Base-by-base conservation (phyloP, 2,329 filamentous ascomycete genomes). In the Pestalotiopsis sp. region DNA sequence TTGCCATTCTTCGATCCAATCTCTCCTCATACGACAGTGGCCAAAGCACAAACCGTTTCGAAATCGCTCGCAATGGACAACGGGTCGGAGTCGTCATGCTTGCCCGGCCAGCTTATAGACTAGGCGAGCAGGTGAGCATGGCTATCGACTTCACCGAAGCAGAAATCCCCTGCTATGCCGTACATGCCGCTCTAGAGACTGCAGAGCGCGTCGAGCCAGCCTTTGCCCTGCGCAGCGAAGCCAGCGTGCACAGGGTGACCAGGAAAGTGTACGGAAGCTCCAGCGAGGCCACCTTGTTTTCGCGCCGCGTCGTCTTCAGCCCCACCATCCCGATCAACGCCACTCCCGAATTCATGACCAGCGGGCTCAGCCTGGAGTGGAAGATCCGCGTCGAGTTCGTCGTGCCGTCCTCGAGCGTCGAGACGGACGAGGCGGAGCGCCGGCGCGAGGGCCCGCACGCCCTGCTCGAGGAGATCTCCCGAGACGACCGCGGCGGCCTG, bases 271-370 rank as follows among this genome's bases (percentile, higher is more conserved):
- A 97, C 78, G 92, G 91, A 0, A 90, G 90, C 12, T 89, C 90
- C 38, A 93, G 93, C 27, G 94, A 97, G 78, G 94, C 93, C 39
- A 92, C 93, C 0, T 84, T 98, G 3, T 98, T 92, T 78, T 90
- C 94, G 2, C 88, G 92, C 7, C 87, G 94, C 64, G 86, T 95
- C 25, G 89, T 93, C 6, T 98, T 98, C 75, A 91, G 86, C 9
- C 92, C 94, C 0, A 92, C 93, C 0, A 94, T 99, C 63, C 96
- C 96, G 0, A 87, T 92, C 20, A 87, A 86, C 14, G 94, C 93
- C 0, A 97, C 95, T 0, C 96, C 96, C 0, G 94, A 96, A 71
- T 97, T 99, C 73, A 88, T 97, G 61, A 99, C 96, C 0, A 97
- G 90, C 70, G 95, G 95, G 2, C 89, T 99, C 3, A 92, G 89